phyloP scores from a whole-genome alignment of 2,329 filamentous ascomycete genomes.

The Penicillium sp. region DNA sequence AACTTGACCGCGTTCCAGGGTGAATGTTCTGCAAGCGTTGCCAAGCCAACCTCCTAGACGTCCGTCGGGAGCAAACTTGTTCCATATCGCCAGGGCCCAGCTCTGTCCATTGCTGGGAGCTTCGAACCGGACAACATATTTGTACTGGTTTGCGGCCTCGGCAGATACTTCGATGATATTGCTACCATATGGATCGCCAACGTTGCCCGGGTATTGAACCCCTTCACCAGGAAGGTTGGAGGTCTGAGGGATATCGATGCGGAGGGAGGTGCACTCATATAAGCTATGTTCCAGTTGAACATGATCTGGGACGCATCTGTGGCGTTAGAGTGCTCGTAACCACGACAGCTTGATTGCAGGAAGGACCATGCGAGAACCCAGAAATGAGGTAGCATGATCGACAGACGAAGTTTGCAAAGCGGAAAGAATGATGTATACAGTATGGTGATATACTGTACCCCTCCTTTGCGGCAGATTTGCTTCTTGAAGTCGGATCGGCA shows the following conservation, averaged over 20 bases:
- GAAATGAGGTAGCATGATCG: background rate
- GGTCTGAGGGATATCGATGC: background rate
- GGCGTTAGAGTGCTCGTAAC: background rate
- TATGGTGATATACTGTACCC: background rate
- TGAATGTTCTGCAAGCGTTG: background rate
- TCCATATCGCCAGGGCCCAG: background rate
- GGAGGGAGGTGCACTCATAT: background rate
- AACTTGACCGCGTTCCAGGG: background rate
- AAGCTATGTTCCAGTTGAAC: background rate
- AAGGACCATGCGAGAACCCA: background rate
- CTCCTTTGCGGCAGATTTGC: too few relatives aligned
- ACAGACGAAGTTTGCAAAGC: background rate
- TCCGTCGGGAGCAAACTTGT: background rate
- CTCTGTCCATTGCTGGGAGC: background rate
- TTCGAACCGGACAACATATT: slow-evolving; percentile 1
- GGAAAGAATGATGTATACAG: background rate
- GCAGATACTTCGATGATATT: slow-evolving; percentile 2
- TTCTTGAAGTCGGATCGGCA: too few relatives aligned
- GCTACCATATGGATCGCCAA: background rate
- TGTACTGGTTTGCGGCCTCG: background rate
- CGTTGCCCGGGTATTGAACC: background rate
- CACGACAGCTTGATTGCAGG: background rate
- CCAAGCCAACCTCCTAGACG: background rate
- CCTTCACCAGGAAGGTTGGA: background rate
- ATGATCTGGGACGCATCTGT: background rate